A percentile compares a stretch with the other conserved stretches of the same genome.
Evolutionary conservation across 139 green algal species (phyloP).

Genomic region (Astrephomene gubernaculifera): DNA sequence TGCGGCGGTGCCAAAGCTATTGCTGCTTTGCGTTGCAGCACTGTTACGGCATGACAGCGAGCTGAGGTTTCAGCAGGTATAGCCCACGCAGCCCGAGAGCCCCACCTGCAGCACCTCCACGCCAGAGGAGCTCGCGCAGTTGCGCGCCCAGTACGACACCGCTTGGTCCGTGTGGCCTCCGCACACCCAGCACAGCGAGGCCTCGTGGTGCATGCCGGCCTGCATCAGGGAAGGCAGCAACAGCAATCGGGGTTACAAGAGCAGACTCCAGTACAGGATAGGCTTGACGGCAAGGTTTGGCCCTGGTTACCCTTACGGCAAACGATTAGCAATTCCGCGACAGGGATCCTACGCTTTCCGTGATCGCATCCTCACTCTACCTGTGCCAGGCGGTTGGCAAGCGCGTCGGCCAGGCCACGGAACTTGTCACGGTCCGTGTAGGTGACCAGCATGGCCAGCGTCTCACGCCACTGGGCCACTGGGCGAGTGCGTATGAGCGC

Average conservation of each 20-base stretch:
- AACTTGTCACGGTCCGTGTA: constrained; percentile 72
- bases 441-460: constrained; percentile 93
- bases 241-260: background rate
- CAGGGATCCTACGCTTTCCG: too few species aligned
- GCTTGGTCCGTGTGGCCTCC: constrained; percentile 90
- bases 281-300: too few species aligned
- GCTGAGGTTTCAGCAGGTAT: too few species aligned
- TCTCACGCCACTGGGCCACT: constrained; percentile 91
- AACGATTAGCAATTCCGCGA: too few species aligned
- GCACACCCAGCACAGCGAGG: constrained; percentile 93
- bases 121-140: constrained; percentile 15
- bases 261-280: too few species aligned
- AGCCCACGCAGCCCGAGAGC: too few species aligned
- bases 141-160: constrained; percentile 79
- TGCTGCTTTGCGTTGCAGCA: too few species aligned
- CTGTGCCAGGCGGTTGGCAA: constrained; percentile 75
- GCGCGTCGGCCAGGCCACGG: constrained; percentile 70
- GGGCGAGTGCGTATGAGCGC: constrained; percentile 85
- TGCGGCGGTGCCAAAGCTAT: too few species aligned
- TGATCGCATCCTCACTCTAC: too few species aligned
- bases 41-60: too few species aligned
- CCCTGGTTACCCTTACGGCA: too few species aligned
- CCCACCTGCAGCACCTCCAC: constrained; percentile 59
- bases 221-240: background rate
- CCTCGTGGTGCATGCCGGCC: constrained; percentile 83